Percentiles rank a stretch among this genome's conserved stretches.
These are phyloP conservation scores for Chalciporus piperatus DNA, from an alignment of 768 basidiomycete species.

Conservation along the genomic window DNA sequence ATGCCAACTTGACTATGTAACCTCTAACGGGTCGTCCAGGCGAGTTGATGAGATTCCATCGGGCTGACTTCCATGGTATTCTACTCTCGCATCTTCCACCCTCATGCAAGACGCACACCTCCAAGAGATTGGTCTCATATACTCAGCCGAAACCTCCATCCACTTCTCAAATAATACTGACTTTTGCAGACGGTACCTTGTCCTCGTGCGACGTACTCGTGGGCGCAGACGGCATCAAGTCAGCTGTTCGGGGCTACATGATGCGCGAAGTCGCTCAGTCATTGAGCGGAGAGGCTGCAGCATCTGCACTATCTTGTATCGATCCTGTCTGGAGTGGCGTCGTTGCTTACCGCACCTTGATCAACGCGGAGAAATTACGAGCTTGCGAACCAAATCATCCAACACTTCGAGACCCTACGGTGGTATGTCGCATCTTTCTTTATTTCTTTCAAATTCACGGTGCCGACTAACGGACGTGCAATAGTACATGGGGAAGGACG, in stretches of 20 bases:
- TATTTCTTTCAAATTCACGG: not conserved
- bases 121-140: slow-evolving; percentile 61
- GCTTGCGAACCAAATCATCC: slow-evolving; percentile 45
- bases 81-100: slow-evolving; percentile 50
- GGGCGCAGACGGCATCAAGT: slow-evolving; percentile 70
- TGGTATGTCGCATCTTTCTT: slow-evolving; percentile 34
- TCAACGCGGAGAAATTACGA: slow-evolving; percentile 48
- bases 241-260: slow-evolving; percentile 41
- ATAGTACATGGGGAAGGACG: slow-evolving; percentile 57
- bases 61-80: slow-evolving; percentile 62
- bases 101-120: slow-evolving; percentile 45
- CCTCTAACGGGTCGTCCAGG: slow-evolving; percentile 35
- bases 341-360: slow-evolving; percentile 57
- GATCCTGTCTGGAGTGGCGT: slow-evolving; percentile 60
- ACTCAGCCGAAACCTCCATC: slow-evolving; percentile 39
- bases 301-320: slow-evolving; percentile 40
- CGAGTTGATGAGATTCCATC: slow-evolving; percentile 53
- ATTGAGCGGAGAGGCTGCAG: slow-evolving; percentile 40
- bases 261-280: slow-evolving; percentile 30
- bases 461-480: not conserved
- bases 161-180: slow-evolving; percentile 38
- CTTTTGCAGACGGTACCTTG: slow-evolving; percentile 60
- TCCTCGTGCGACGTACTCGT: slow-evolving; percentile 63
- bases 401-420: slow-evolving; percentile 43
- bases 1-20: slow-evolving; percentile 1